Evolutionary conservation across 2,329 filamentous ascomycete species (phyloP).

Genomic region (Cercospora zeina): DNA sequence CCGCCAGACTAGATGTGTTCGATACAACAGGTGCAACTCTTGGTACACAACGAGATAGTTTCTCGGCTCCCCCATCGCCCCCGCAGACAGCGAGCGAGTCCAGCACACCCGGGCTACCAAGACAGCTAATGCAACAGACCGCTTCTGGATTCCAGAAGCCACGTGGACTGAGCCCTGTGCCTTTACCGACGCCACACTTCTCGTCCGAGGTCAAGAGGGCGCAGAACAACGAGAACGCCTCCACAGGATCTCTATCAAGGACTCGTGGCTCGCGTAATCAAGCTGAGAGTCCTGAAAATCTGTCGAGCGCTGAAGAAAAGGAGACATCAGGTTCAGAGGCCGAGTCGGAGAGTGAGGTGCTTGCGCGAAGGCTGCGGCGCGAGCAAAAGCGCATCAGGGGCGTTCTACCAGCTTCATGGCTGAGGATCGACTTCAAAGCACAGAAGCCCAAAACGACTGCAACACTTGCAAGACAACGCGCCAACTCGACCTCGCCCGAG

Average conservation of each 20-base stretch:
- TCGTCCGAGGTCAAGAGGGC: constrained; percentile 33
- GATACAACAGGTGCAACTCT: neutral
- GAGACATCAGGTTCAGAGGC: constrained; percentile 11
- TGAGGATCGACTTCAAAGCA: constrained; percentile 48
- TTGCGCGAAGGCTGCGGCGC: constrained; percentile 35
- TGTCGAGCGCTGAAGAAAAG: neutral
- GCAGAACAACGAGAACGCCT: constrained; percentile 17
- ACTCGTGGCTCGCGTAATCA: neutral
- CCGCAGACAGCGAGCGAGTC: constrained; percentile 35
- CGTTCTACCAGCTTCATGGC: constrained; percentile 53
- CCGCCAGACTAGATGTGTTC: constrained; percentile 9
- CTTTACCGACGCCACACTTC: constrained; percentile 36
- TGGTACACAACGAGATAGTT: constrained; percentile 33
- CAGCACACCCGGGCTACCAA: constrained; percentile 9
- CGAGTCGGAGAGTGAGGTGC: constrained; percentile 28
- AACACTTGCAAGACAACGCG: constrained; percentile 4
- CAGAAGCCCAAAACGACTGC: constrained; percentile 22
- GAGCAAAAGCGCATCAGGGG: constrained; percentile 49
- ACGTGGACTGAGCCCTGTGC: constrained; percentile 28
- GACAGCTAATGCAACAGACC: constrained; percentile 3
- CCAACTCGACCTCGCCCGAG: constrained; percentile 24
- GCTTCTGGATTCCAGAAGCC: constrained; percentile 31
- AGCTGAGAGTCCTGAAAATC: neutral
- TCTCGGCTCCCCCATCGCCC: constrained; percentile 48
- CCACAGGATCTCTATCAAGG: constrained; percentile 15